Percentiles rank a stretch among this genome's conserved stretches.
Conservation (phyloP, 257 asterid species). For the Penstemon eatonii region DNA sequence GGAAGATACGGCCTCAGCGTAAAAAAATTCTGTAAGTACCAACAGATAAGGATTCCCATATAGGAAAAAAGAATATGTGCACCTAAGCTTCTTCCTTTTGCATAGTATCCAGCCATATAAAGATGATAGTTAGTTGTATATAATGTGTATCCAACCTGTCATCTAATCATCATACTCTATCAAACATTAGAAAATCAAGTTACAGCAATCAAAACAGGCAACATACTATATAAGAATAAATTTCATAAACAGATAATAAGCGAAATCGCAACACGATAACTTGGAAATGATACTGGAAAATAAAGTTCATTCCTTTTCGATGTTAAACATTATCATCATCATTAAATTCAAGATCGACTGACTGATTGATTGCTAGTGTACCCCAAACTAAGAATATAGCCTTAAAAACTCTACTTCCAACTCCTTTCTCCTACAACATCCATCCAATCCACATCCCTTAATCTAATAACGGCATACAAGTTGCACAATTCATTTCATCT, state of each 20-base stretch:
- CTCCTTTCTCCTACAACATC: constrained; percentile 24
- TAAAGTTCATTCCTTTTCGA: constrained; percentile 27
- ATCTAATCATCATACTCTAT: constrained; percentile 1
- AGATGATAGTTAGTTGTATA: constrained; percentile 5
- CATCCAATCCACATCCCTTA: constrained; percentile 24
- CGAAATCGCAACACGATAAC: constrained; percentile 12
- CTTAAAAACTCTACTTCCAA: constrained; percentile 13
- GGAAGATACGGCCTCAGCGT: constrained; percentile 30
- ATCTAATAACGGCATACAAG: constrained; percentile 23
- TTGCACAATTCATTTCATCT: constrained; percentile 25
- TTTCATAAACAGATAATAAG: constrained; percentile 22
- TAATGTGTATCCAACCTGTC: constrained; percentile 8
- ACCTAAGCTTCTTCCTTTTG: constrained; percentile 27
- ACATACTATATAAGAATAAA: background rate
- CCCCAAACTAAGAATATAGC: constrained; percentile 19
- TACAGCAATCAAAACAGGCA: background rate
- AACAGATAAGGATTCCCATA: constrained; percentile 30
- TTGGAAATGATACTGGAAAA: constrained; percentile 20
- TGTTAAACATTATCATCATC: constrained; percentile 27
- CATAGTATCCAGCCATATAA: constrained; percentile 25
- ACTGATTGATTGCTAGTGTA: constrained; percentile 24
- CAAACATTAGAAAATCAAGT: constrained; percentile 10
- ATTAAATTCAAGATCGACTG: constrained; percentile 27
- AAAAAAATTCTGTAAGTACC: constrained; percentile 24
- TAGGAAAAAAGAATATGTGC: constrained; percentile 29